phyloP scores from a whole-genome alignment of 495 filamentous ascomycete genomes.

The Ramalina intermedia region DNA sequence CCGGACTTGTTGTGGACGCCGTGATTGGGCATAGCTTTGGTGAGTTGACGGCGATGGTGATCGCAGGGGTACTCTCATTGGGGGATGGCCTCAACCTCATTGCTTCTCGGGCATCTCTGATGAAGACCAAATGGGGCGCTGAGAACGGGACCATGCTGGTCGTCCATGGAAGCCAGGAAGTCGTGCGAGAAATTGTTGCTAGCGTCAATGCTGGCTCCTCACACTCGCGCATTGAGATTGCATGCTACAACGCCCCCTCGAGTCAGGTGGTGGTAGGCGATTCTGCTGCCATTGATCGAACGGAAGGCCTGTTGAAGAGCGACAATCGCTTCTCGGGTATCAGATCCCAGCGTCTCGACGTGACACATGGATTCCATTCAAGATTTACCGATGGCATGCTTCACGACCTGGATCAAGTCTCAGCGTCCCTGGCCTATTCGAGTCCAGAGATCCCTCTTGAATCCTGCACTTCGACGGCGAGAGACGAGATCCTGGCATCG shows the following conservation, averaged over 20 bases:
- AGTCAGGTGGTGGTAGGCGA: constrained; percentile 23
- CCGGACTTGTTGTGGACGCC: constrained; percentile 21
- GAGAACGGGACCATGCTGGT: constrained; percentile 37
- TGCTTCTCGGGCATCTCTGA: constrained; percentile 27
- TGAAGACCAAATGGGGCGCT: constrained; percentile 30
- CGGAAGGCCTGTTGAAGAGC: constrained; percentile 4
- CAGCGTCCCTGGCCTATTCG: constrained; percentile 13
- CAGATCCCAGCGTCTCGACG: constrained; percentile 17
- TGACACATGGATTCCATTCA: constrained; percentile 34
- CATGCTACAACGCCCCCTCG: constrained; percentile 26
- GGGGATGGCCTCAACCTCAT: constrained; percentile 28
- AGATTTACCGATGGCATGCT: constrained; percentile 24
- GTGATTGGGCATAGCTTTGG: constrained; percentile 40
- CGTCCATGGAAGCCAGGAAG: constrained; percentile 3
- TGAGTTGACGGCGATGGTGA: constrained; percentile 28
- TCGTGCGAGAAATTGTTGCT: neutral
- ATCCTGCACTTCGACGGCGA: constrained; percentile 12
- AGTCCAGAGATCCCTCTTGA: constrained; percentile 22
- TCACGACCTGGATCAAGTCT: constrained; percentile 15
- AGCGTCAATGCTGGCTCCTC: neutral
- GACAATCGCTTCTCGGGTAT: constrained; percentile 5
- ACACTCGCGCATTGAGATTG: constrained; percentile 19
- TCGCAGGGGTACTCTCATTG: constrained; percentile 25
- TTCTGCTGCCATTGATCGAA: constrained; percentile 10
- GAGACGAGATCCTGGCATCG: neutral